Evolutionary conservation across 108 stramenopile genomes (phyloP), one percentile per base, ranked within the genome.

Genomic region (Pseudonitzschia delicatissima): DNA sequence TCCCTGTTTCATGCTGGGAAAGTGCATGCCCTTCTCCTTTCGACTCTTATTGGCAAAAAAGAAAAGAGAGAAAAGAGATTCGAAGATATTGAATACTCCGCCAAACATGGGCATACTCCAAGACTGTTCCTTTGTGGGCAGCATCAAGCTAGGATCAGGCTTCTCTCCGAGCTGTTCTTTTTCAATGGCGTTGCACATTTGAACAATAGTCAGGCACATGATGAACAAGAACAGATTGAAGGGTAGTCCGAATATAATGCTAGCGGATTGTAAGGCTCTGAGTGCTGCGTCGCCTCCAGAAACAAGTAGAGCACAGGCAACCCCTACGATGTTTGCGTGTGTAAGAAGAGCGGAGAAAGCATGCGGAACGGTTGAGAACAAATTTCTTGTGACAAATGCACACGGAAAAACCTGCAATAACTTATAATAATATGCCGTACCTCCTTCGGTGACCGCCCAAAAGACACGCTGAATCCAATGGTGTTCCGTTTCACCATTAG

Each of bases 381-480:
- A 44, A 13, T 11, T 44, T 44, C 13, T 11, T 44, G 42, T 44
- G 42, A 44, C 13, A 44, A 13, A 13, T 11, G 42, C 42, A 44
- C 42, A 44, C 13, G 13, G 42, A 13, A 44, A 44, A 44, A 44
- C 11, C 42, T 44, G 13, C 13, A 13, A 13, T 44, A 13, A 13
- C 42, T 44, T 44, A 13, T n/a, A n/a, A n/a, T n/a, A n/a, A n/a
- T n/a, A n/a, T n/a, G n/a, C 73, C 18, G 59, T 63, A 37, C 74
- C 77, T 34, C 86, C 86, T 47, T 70, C 69, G 11, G 83, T 87
- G 37, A 84, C 45, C 20, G 83, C 83, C 86, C 83, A 87, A 62
- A 87, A 77, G 13, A 87, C 60, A 25, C 86, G 77, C 61, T 87
- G 86, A 17, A 78, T 47, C 67, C 70, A 78, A 51, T 80, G 82